Conservation (phyloP, 805 yeast genomes). For the Metschnikowia henanensis region DNA sequence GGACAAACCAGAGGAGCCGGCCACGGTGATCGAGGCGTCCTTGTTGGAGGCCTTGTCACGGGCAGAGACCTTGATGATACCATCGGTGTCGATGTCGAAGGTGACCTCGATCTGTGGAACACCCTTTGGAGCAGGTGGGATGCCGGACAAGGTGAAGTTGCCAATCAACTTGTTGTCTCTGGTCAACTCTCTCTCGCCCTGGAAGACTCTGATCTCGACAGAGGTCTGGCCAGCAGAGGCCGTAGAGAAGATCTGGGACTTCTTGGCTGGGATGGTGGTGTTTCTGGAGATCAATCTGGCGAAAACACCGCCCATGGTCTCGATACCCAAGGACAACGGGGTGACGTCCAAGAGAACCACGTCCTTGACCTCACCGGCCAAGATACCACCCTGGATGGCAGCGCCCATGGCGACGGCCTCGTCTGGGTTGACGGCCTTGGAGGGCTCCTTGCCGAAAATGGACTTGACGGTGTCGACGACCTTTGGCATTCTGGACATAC, state of each 20-base stretch:
- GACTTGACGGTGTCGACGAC: conserved; percentile 73
- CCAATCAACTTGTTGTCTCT: conserved; percentile 98
- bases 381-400: conserved; percentile 96
- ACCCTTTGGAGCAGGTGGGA: conserved; percentile 95
- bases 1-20: conserved; percentile 92
- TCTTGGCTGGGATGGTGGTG: conserved; percentile 96
- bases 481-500: conserved; percentile 93
- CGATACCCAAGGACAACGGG: conserved; percentile 91
- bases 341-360: conserved; percentile 88
- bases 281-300: conserved; percentile 88
- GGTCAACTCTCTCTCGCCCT: conserved; percentile 98
- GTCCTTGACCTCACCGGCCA: conserved; percentile 93
- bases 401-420: conserved; percentile 97
- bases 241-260: conserved; percentile 92
- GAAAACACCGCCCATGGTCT: conserved; percentile 97
- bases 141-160: conserved; percentile 93
- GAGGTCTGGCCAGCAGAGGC: conserved; percentile 97
- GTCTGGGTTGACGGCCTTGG: conserved; percentile 92
- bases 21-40: conserved; percentile 93
- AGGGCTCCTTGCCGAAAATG: conserved; percentile 80
- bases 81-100: conserved; percentile 96
- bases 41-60: conserved; percentile 91
- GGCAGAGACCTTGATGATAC: conserved; percentile 94
- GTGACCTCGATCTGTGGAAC: conserved; percentile 94
- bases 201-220: conserved; percentile 97